Evolutionary conservation across 768 basidiomycete genomes (phyloP).

Genomic region (Pleurotus ostreatus): DNA sequence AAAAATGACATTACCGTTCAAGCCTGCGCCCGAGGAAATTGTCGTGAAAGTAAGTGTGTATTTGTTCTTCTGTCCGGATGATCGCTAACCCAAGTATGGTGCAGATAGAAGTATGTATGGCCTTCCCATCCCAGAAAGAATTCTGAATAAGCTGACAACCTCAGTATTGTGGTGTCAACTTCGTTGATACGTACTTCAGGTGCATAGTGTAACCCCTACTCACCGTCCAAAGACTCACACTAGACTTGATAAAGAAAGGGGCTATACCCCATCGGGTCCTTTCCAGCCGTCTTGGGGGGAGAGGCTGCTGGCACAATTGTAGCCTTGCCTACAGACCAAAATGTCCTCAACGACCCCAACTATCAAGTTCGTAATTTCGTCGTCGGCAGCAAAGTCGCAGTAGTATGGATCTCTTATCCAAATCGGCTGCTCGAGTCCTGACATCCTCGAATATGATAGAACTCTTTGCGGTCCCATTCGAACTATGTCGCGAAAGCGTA

Average conservation of each 20-base stretch:
- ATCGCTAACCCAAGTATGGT: no score
- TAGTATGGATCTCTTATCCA: conserved; percentile 39
- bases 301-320: conserved; percentile 79
- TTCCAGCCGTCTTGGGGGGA: conserved; percentile 69
- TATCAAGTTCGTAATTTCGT: conserved; percentile 63
- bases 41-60: conserved; percentile 34
- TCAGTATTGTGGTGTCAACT: conserved; percentile 79
- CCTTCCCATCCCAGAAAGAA: not conserved
- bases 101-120: conserved; percentile 1
- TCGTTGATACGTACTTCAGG: conserved; percentile 82
- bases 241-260: conserved; percentile 42
- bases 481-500: conserved; percentile 70
- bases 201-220: conserved; percentile 21
- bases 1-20: conserved; percentile 60
- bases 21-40: conserved; percentile 55
- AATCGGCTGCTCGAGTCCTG: not conserved
- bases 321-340: conserved; percentile 63
- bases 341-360: conserved; percentile 54
- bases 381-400: conserved; percentile 71
- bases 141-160: not conserved
- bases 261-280: conserved; percentile 51
- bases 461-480: conserved; percentile 50
- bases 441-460: conserved; percentile 25
- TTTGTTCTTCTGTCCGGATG: no score
- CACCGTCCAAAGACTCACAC: not conserved